Base-by-base conservation (phyloP, 352 stramenopile genomes). In the Globisporangium megalacanthum region DNA sequence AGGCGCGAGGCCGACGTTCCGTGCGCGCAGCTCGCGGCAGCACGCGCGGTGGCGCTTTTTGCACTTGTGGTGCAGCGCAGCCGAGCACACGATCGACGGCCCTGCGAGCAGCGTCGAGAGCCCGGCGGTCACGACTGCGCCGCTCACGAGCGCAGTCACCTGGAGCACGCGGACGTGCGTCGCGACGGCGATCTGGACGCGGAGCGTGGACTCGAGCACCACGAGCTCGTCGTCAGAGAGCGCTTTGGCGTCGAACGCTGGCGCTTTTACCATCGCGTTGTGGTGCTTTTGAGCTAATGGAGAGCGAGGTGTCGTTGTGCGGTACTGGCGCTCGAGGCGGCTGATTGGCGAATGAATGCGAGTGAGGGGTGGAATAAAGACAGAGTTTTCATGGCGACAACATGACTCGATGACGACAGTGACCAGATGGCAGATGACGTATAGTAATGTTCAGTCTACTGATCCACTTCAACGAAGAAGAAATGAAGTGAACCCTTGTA, bases 121-220 rank as follows among this genome's bases (percentile, higher is more conserved):
- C 11, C 58, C 58, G 4, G 58, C 62, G 6, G 62, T 67, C 45
- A 73, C 51, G 20, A 64, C 8, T 51, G 36, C 52, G 25, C 37
- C 39, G 45, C 62, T 60, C 17, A 68, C 19, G 5, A 55, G 57
- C 20, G 50, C 29, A n/a, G 62, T 65, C 42, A 70, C 29, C 33
- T 70, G 58, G 44, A 61, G 50, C 6, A 52, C 42, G 36, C 58
- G 57, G 35, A 70, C 62, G 33, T 61, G 52, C 36, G 67, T 69
- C 42, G 41, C 47, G 20, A 73, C 62, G 8, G 61, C 44, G 35
- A 73, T 52, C 58, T 73, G 66, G 50, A 73, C 66, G 45, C 66
- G 66, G 31, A 73, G 54, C 6, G 66, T 68, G 20, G 54, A 56
- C 45, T 73, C 66, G 47, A 73, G 66, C 54, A 73, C 45, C 7